Base-by-base conservation (phyloP, 1,284 basidiomycete genomes). In the Apiotrichum porosum region DNA sequence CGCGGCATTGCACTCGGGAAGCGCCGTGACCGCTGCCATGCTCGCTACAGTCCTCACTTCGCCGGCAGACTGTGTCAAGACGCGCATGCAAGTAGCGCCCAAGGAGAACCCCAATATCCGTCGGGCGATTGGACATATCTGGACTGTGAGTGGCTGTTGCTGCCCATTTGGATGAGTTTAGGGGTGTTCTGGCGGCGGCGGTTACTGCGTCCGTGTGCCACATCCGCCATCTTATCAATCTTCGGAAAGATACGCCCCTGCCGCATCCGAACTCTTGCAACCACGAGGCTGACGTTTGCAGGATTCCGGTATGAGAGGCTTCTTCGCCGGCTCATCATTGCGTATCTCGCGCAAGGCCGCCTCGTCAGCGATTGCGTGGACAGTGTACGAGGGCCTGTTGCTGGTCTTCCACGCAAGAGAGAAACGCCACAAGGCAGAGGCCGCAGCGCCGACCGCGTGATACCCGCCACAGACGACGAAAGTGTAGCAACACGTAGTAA, bases 11-110 rank as follows among this genome's bases (percentile, higher is more conserved):
- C 70, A 75, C 58, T 73, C 69, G 31, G 57, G 65, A 3, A 73
- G 66, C 1, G 88, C 85, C 4, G 83, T 86, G 1, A 76, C 80
- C 0, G 89, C 90, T 9, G 85, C 88, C 2, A 83, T 81, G 3
- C 76, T 91, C 43, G 88, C 88, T 0, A 92, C 89, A 0, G 69
- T 91, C 41, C 78, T 79, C 4, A 94, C 90, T 2, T 88, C 90
- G 60, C 90, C 90, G 1, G 92, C 92, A 58, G 90, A 93, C 65
- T 88, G 91, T 35, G 79, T 92, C 57, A 93, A 93, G 86, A 94
- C 90, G 0, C 85, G 88, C 64, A 83, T 94, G 69, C 90, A 94
- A 74, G 86, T 94, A 3, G 82, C 86, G 19, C 79, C 79, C 1
- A 84, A 83, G 56, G 79, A 80, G 34, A 79, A 92, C 62, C 83